These are phyloP conservation scores for Fusarium sp. DNA, from an alignment of 2,329 filamentous ascomycete genomes.

Conservation along the genomic window DNA sequence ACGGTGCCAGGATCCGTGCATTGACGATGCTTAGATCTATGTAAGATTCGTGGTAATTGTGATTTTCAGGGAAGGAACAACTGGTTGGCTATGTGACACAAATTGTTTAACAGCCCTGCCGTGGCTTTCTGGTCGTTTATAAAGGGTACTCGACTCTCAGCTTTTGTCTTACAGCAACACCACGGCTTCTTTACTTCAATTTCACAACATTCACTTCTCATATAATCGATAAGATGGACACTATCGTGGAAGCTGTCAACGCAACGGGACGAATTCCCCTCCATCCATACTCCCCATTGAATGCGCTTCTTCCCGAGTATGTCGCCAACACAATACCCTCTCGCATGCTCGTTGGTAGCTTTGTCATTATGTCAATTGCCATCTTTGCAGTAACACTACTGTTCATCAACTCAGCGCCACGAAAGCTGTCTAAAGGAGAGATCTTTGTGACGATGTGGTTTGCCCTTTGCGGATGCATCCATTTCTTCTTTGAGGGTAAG, in stretches of 20 bases:
- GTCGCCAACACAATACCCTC: conserved; percentile 73
- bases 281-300: conserved; percentile 79
- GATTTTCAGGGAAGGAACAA: conserved; percentile 6
- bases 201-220: background rate
- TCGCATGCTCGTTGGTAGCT: conserved; percentile 67
- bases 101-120: background rate
- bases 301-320: conserved; percentile 71
- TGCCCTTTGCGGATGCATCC: conserved; percentile 70
- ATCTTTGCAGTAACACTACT: conserved; percentile 69
- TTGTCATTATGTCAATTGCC: conserved; percentile 64
- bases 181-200: background rate
- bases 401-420: conserved; percentile 63
- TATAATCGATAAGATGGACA: conserved; percentile 24
- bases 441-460: conserved; percentile 78
- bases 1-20: conserved; percentile 19
- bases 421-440: conserved; percentile 64
- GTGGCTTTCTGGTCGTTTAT: background rate
- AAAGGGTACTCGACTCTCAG: background rate
- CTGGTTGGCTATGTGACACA: background rate
- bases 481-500: conserved; percentile 56
- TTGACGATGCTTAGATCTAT: background rate
- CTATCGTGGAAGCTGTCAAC: conserved; percentile 2
- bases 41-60: background rate
- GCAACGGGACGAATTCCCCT: conserved; percentile 18
- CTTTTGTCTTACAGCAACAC: background rate